phyloP scores from a whole-genome alignment of 805 yeast genomes.

The Cyberlindnera mississippiensis region DNA sequence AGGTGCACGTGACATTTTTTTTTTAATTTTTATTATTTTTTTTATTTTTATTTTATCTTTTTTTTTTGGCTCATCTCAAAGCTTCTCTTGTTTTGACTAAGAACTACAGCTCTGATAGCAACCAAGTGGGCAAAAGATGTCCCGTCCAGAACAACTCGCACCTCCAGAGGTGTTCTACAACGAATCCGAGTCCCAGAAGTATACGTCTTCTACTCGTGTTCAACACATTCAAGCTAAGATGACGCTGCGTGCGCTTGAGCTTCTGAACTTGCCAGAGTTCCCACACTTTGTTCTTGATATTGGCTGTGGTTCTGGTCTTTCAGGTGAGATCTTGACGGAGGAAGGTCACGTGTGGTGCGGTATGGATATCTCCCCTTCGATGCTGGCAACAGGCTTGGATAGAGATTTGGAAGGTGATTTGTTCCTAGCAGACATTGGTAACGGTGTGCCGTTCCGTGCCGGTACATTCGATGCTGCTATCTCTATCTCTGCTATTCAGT shows the following conservation, averaged over 20 bases:
- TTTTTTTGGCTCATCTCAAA: no score
- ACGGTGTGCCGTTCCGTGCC: constrained; percentile 91
- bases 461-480: constrained; percentile 97
- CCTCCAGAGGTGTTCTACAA: constrained; percentile 96
- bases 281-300: constrained; percentile 76
- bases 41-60: no score
- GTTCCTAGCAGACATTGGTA: constrained; percentile 88
- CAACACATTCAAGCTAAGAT: constrained; percentile 98
- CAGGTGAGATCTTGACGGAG: constrained; percentile 90
- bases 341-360: constrained; percentile 96
- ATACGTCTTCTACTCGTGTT: constrained; percentile 91
- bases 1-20: no score
- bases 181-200: constrained; percentile 84
- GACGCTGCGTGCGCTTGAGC: constrained; percentile 91
- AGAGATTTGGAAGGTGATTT: constrained; percentile 93
- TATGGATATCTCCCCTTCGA: constrained; percentile 92
- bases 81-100: no score
- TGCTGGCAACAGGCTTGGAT: constrained; percentile 92
- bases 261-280: constrained; percentile 54
- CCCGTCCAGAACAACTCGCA: constrained; percentile 94
- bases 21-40: no score
- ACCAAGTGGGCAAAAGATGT: constrained; percentile 49
- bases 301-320: constrained; percentile 96
- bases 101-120: no score
- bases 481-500: constrained; percentile 91